A percentile compares a stretch with the other conserved stretches of the same genome.
Evolutionary conservation across 345 rosid genomes (phyloP).

Genomic region (Linum trigynum): DNA sequence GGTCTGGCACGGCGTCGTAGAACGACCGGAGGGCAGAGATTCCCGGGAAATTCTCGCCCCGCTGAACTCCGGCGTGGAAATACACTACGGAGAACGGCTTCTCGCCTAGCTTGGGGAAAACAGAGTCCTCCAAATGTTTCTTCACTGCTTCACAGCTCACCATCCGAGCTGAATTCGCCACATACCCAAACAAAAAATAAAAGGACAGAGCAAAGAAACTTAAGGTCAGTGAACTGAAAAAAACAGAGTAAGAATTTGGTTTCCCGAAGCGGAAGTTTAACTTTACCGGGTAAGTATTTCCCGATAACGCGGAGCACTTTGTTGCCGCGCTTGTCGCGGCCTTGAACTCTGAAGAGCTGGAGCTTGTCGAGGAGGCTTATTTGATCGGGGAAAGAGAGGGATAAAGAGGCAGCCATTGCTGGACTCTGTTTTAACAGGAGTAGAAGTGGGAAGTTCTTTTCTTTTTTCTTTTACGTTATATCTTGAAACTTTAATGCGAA

Average conservation of each 20-base stretch:
- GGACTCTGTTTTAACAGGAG: too few relatives aligned
- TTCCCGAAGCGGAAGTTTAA: not conserved
- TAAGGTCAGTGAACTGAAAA: not conserved
- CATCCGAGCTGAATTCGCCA: constrained; percentile 27
- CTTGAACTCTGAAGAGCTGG: constrained; percentile 59
- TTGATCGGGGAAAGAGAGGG: constrained; percentile 17
- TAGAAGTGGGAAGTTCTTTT: not conserved
- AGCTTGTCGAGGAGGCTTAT: constrained; percentile 36
- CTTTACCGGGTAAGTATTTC: constrained; percentile 51
- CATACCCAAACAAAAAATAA: not conserved
- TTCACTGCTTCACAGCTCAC: constrained; percentile 34
- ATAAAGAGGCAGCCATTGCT: constrained; percentile 5
- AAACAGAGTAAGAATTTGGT: not conserved
- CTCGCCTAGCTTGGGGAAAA: constrained; percentile 29
- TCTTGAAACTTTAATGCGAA: not conserved
- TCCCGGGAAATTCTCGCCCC: constrained; percentile 49
- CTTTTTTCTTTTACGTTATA: not conserved
- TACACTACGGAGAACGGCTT: constrained; percentile 45
- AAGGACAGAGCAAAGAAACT: not conserved
- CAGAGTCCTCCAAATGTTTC: constrained; percentile 38
- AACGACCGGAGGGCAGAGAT: constrained; percentile 37
- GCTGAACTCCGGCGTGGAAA: constrained; percentile 37
- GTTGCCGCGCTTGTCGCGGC: constrained; percentile 59
- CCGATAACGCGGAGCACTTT: constrained; percentile 54
- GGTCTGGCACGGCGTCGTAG: constrained; percentile 35